Conservation (phyloP, 257 asterid species). For the Penstemon davidsonii region DNA sequence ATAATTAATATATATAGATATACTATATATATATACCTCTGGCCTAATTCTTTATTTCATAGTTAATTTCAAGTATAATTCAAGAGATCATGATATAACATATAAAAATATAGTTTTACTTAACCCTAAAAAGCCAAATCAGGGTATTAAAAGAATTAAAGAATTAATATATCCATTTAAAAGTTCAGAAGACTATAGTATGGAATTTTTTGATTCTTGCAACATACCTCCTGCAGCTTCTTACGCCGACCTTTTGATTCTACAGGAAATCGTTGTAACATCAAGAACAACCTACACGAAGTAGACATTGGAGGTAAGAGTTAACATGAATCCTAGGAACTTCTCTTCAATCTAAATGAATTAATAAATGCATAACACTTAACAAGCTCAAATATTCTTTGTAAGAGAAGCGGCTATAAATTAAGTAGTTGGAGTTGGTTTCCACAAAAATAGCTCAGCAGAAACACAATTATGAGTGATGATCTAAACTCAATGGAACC, state of each 20-base stretch:
- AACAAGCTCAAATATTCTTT: neutral
- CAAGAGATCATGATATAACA: too few relatives aligned
- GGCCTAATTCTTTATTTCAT: too few relatives aligned
- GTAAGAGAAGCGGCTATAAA: constrained; percentile 2
- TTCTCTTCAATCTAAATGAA: constrained; percentile 8
- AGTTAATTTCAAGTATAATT: too few relatives aligned
- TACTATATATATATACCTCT: too few relatives aligned
- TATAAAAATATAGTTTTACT: too few relatives aligned
- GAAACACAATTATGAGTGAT: neutral
- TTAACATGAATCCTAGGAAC: constrained; percentile 16
- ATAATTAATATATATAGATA: too few relatives aligned
- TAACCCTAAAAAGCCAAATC: too few relatives aligned
- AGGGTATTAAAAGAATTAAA: too few relatives aligned
- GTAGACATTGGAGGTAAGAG: constrained; percentile 22
- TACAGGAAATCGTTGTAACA: constrained; percentile 91
- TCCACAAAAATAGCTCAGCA: neutral
- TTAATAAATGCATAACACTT: neutral
- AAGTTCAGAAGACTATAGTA: too few relatives aligned
- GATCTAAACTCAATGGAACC: constrained; percentile 6
- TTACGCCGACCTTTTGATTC: constrained; percentile 97
- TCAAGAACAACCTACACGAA: constrained; percentile 71
- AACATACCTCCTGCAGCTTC: constrained; percentile 88
- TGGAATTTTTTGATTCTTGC: neutral
- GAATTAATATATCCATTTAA: too few relatives aligned
- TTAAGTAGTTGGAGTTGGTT: neutral